phyloP scores from a whole-genome alignment of 176 grass and related monocot genomes.

The Dendrocalamus sinicus region DNA sequence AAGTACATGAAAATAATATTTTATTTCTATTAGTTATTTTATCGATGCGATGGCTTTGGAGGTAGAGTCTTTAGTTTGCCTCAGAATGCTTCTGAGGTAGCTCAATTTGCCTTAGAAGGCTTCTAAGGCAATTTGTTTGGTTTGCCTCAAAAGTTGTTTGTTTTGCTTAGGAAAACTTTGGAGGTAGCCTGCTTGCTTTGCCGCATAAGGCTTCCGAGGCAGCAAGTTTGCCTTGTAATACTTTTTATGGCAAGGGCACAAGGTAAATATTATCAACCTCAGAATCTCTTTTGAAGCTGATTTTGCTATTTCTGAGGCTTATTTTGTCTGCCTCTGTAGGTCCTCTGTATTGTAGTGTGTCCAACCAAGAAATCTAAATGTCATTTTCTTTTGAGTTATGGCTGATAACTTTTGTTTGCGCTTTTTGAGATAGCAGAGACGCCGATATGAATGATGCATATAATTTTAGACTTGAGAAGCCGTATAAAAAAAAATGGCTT shows the following conservation, averaged over 20 bases:
- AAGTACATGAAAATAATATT: neutral
- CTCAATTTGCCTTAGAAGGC: too few species aligned
- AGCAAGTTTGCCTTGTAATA: neutral
- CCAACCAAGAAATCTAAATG: too few species aligned
- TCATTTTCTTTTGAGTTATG: too few species aligned
- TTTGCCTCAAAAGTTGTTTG: neutral
- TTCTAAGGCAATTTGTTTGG: too few species aligned
- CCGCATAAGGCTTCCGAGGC: neutral
- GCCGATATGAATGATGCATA: accelerated
- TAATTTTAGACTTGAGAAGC: too few species aligned
- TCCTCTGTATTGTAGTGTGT: too few species aligned
- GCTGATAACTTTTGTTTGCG: too few species aligned
- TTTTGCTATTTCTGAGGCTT: neutral
- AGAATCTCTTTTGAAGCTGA: neutral
- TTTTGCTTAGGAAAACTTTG: neutral
- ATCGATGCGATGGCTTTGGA: neutral
- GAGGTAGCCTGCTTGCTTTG: neutral
- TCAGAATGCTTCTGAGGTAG: too few species aligned
- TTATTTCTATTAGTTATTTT: neutral
- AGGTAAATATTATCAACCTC: neutral
- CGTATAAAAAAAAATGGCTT: too few species aligned
- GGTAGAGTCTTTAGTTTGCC: too few species aligned
- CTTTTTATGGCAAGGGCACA: neutral
- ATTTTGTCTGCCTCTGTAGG: neutral
- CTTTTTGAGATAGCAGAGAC: accelerated